Conservation (phyloP, 371 early-diverging fungal genomes). For the Rhizomucor pusillus region DNA sequence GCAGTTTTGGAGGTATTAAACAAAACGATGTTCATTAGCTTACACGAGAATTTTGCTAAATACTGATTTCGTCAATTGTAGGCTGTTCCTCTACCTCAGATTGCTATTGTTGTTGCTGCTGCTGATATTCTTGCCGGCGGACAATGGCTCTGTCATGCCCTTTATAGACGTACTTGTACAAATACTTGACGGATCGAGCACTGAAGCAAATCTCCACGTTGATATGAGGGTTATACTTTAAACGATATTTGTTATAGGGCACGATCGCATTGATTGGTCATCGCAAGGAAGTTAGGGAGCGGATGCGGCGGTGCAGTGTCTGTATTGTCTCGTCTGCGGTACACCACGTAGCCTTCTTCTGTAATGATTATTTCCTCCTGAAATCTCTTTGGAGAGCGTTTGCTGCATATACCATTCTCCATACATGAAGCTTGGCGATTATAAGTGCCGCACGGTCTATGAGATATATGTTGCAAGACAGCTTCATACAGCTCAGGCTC, state of each 20-base stretch:
- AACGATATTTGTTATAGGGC: conserved; percentile 28
- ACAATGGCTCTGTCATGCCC: conserved; percentile 21
- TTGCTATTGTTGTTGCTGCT: too few species aligned
- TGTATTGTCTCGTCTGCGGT: not conserved
- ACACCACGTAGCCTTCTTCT: not conserved
- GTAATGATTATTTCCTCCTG: not conserved
- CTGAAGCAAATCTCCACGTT: conserved; percentile 32
- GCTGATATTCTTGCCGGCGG: too few species aligned
- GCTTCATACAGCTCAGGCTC: not conserved
- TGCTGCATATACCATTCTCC: conserved; percentile 1
- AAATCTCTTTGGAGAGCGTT: conserved; percentile 16
- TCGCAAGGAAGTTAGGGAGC: not conserved
- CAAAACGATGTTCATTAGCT: too few species aligned
- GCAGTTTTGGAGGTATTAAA: too few species aligned
- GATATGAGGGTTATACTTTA: conserved; percentile 37
- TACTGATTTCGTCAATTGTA: too few species aligned
- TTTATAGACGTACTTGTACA: conserved; percentile 35
- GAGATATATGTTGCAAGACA: conserved; percentile 18
- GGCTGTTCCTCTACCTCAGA: too few species aligned
- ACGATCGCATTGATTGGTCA: conserved; percentile 28
- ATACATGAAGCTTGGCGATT: conserved; percentile 25
- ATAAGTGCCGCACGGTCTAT: conserved; percentile 26
- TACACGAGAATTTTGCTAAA: too few species aligned
- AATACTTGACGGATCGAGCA: conserved; percentile 34
- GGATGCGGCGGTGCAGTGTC: not conserved